Base-by-base conservation (phyloP, 148 eudicot species). In the Camellia sinensis region DNA sequence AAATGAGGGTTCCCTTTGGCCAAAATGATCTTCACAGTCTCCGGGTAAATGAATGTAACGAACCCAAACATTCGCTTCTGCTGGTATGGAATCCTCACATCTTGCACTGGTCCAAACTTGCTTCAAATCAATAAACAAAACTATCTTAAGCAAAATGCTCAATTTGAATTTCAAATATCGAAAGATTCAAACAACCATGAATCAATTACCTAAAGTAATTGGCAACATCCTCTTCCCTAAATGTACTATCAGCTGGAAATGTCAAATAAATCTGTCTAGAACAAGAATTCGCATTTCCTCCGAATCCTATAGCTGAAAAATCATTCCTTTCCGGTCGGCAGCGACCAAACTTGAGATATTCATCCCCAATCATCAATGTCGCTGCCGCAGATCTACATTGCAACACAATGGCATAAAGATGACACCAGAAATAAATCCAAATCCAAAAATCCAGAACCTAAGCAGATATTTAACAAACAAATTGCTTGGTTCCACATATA, bases 21-120 rank as follows among this genome's bases (percentile, higher is more conserved):
- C 83, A 95, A 84, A 76, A 95, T 95, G 73, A 83, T 72, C 85
- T 88, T 95, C 68, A 95, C 97, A 17, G 97, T 95, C 75, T 92
- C 97, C 7, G 98, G 84, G 66, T 89, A 90, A n/a, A 90, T 79
- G 71, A 95, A 95, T 2, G 98, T 95, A 19, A 95, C 98, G 53
- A 95, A 95, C 0, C 97, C 98, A 88, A 95, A 95, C 98, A 95
- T 95, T 76, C 97, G 86, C 88, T 95, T 95, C 81, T 89, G 97
- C 88, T 95, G 98, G 83, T 91, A 93, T 15, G 98, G 98, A 53
- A 95, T 95, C 84, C 98, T 89, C 83, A 95, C 98, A 87, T 95
- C 98, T 85, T 93, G 94, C 48, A 95, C 98, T 21, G 97, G 98
- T 85, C 97, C 98, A 84, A 79, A 95, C 59, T 83, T 73, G 85